Evolutionary conservation across 768 basidiomycete species (phyloP), one percentile per base, ranked within the genome.

Genomic region (Trametes cubensis): DNA sequence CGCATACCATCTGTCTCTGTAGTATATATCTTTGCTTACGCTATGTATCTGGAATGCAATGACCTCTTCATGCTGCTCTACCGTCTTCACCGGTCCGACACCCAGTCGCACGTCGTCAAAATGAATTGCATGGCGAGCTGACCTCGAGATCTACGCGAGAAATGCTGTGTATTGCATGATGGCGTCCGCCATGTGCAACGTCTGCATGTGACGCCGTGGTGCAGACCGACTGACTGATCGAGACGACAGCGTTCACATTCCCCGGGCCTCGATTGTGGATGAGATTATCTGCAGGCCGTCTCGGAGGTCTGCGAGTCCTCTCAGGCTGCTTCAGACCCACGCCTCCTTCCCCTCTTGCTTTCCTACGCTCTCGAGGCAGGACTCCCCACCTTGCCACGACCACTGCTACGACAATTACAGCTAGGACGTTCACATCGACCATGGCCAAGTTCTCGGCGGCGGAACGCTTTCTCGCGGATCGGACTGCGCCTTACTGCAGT

Each of bases 381-480:
- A 28, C 25, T 14, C 25, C 44, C 25, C 39, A 8, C 21, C 15
- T 25, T 20, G 28, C 49, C 50, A 51, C 42, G 8, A 53, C 20
- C 18, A 25, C 20, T 26, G 25, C 17, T 17, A 42, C 5, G 0
- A 10, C 48, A 6, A 2, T 39, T 4, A 39, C 47, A 40, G 40
- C 51, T 15, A 50, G 63, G 42, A 57, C 58, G n/a, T 64, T 64
- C 63, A 23, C 60, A 40, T 67, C 66, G 38, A 73, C 69, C 10
- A 78, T 78, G 76, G 70, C 71, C 28, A 75, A 73, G 38, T 60
- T 64, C 59, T 69, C 75, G 45, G 61, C 75, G 30, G 58, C 78
- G 14, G 88, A 89, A 66, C 83, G 85, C 45, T 94, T 88, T 74
- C 75, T 90, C 45, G 88, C 92, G 39, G 92, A 95, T 76, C 79